These are phyloP conservation scores for Kalmanozyma brasiliensis DNA, from an alignment of 1,284 basidiomycete species.

Conservation along the genomic window DNA sequence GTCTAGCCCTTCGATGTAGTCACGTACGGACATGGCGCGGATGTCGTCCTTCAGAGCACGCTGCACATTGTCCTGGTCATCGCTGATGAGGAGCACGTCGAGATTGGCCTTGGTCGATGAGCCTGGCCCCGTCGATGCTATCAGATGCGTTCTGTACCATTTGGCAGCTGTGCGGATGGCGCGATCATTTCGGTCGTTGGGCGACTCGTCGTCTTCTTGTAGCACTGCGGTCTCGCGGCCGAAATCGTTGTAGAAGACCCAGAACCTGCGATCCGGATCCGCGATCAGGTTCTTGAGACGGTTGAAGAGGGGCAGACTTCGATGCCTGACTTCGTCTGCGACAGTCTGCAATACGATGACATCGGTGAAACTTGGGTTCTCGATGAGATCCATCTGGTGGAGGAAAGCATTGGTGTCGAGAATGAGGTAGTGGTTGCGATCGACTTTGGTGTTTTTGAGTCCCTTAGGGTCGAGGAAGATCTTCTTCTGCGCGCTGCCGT, in stretches of 20 bases:
- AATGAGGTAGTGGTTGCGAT: conserved; percentile 78
- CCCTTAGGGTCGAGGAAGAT: conserved; percentile 50
- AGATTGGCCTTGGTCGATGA: conserved; percentile 44
- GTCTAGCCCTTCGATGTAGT: conserved; percentile 63
- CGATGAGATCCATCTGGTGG: conserved; percentile 73
- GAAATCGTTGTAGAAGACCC: conserved; percentile 64
- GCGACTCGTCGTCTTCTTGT: conserved; percentile 55
- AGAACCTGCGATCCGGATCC: conserved; percentile 64
- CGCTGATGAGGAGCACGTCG: conserved; percentile 71
- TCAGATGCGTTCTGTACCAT: conserved; percentile 61
- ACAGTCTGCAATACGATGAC: conserved; percentile 91
- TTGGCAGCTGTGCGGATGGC: conserved; percentile 61
- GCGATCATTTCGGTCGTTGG: conserved; percentile 66
- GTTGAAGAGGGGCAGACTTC: conserved; percentile 91
- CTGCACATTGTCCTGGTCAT: conserved; percentile 85
- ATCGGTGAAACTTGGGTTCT: conserved; percentile 60
- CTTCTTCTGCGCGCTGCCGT: conserved; percentile 72
- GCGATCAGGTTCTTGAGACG: conserved; percentile 61
- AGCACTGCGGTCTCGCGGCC: conserved; percentile 53
- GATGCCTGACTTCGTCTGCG: conserved; percentile 92
- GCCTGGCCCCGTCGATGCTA: conserved; percentile 35
- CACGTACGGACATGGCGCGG: conserved; percentile 59
- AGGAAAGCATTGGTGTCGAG: conserved; percentile 97
- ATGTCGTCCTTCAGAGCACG: conserved; percentile 69
- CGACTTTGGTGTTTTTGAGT: conserved; percentile 44